Evolutionary conservation across 164 flowering plant genomes (phyloP).

Genomic region (Euptelea pleiosperma): DNA sequence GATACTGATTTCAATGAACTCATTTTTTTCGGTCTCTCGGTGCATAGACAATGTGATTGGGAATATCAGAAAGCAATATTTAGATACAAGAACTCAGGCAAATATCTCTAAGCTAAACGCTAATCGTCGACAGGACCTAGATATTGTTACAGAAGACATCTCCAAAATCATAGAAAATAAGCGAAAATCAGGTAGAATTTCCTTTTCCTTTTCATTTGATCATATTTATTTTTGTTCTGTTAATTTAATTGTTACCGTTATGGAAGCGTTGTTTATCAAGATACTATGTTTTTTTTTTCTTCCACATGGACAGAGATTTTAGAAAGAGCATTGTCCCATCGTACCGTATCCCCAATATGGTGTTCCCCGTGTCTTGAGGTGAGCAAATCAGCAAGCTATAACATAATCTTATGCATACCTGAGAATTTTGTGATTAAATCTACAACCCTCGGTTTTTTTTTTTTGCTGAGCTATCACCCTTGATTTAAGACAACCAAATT

Average conservation of each 20-base stretch:
- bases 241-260: no score
- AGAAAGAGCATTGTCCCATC: constrained; percentile 16
- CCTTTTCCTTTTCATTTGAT: background rate
- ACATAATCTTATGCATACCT: no score
- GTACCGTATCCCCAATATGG: constrained; percentile 28
- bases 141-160: constrained; percentile 28
- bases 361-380: constrained; percentile 43
- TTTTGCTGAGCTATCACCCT: no score
- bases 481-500: no score
- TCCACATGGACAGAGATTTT: constrained; percentile 19
- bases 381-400: background rate
- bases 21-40: background rate
- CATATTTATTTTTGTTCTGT: no score
- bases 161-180: constrained; percentile 32
- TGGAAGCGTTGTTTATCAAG: background rate
- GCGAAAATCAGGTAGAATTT: constrained; percentile 26
- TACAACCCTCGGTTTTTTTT: no score
- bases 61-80: constrained; percentile 40
- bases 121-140: constrained; percentile 29
- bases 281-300: background rate
- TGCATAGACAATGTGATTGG: constrained; percentile 43
- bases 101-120: constrained; percentile 46
- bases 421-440: no score
- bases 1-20: no score
- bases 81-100: constrained; percentile 54